Conservation (phyloP, 768 basidiomycete species). For the Calocybe gangraenosa region DNA sequence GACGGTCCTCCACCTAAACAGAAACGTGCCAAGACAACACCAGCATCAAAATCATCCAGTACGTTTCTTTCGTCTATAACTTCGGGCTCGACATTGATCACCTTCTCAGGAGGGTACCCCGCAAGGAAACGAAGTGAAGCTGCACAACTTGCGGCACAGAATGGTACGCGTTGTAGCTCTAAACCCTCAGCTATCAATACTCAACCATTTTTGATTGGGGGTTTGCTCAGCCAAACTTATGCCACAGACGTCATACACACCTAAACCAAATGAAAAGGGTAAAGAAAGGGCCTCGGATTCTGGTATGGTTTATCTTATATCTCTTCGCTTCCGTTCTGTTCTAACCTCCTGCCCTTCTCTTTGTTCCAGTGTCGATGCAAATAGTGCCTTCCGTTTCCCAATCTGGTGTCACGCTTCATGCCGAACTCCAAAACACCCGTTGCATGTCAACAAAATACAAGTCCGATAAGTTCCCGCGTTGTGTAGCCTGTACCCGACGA, state of each 20-base stretch:
- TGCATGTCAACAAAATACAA: constrained; percentile 84
- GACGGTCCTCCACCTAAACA: constrained; percentile 40
- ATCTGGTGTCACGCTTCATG: constrained; percentile 35
- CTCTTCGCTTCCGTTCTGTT: background rate
- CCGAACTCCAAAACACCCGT: constrained; percentile 73
- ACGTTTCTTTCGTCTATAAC: constrained; percentile 3
- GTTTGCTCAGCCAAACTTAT: constrained; percentile 35
- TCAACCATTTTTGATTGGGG: too few species aligned
- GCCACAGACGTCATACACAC: constrained; percentile 40
- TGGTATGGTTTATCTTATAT: constrained; percentile 18
- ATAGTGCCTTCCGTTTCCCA: constrained; percentile 27
- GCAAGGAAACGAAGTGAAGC: constrained; percentile 72
- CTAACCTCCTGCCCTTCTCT: background rate
- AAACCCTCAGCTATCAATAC: background rate
- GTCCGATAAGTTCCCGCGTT: constrained; percentile 69
- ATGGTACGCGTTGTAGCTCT: constrained; percentile 39
- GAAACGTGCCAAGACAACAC: constrained; percentile 42
- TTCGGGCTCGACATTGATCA: constrained; percentile 37
- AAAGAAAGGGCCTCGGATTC: constrained; percentile 41
- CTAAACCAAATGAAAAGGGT: constrained; percentile 34
- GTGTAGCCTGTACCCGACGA: constrained; percentile 79
- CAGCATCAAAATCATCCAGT: constrained; percentile 20
- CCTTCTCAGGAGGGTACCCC: constrained; percentile 66
- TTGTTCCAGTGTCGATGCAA: constrained; percentile 21
- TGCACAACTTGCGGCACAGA: constrained; percentile 59